phyloP scores from a whole-genome alignment of 1,139 yeast species.

The Lodderomyces elongisporus region DNA sequence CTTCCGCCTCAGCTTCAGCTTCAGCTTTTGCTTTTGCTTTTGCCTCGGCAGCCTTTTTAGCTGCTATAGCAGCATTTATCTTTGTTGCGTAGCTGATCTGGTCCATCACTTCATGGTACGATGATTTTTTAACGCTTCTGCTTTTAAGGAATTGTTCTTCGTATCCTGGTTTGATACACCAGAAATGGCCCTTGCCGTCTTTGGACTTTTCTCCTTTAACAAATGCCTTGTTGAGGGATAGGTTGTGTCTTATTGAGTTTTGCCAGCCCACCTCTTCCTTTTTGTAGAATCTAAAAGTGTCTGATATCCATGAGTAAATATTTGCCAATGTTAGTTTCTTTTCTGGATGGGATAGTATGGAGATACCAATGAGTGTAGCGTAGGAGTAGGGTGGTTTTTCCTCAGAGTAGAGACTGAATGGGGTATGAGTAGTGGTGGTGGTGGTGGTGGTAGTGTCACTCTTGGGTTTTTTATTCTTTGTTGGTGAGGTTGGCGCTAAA shows the following conservation, averaged over 20 bases:
- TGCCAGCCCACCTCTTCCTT: constrained; percentile 93
- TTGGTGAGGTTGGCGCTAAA: constrained; percentile 18
- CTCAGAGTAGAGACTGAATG: constrained; percentile 38
- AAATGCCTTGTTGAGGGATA: constrained; percentile 82
- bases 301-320: constrained; percentile 89
- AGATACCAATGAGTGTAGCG: constrained; percentile 92
- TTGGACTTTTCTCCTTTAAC: constrained; percentile 87
- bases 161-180: constrained; percentile 83
- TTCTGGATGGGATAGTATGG: constrained; percentile 78
- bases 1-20: constrained; percentile 22
- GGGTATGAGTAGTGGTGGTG: constrained; percentile 1
- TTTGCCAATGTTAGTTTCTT: constrained; percentile 82
- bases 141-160: constrained; percentile 78
- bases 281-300: constrained; percentile 77
- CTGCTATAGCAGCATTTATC: constrained; percentile 9
- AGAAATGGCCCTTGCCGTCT: constrained; percentile 95
- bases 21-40: not conserved
- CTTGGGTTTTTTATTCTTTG: not conserved
- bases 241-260: constrained; percentile 81
- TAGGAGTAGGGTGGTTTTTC: constrained; percentile 90
- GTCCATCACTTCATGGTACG: constrained; percentile 44
- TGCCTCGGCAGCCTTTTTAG: constrained; percentile 3
- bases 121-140: constrained; percentile 43
- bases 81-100: constrained; percentile 25
- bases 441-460: not conserved